phyloP scores from a whole-genome alignment of 1,284 basidiomycete species.

The Ceratobasidium sp. region DNA sequence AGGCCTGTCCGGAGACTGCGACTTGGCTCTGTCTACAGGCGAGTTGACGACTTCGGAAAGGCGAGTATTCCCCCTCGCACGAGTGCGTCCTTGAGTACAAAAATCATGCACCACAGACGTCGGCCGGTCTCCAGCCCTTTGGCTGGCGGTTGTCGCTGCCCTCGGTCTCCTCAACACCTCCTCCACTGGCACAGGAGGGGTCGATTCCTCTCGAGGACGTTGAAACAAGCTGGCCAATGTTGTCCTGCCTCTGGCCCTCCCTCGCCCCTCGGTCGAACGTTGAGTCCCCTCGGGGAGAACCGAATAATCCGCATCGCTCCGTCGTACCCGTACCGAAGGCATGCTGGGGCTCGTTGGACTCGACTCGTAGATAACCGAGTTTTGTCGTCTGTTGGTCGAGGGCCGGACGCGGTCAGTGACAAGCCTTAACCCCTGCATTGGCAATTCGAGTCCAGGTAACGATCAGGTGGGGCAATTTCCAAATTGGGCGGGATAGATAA shows the following conservation, averaged over 20 bases:
- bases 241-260: slow-evolving; percentile 36
- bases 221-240: slow-evolving; percentile 43
- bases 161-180: neutral
- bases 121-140: slow-evolving; percentile 1
- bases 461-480: too few relatives aligned
- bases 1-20: slow-evolving; percentile 13
- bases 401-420: neutral
- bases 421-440: neutral
- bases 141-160: slow-evolving; percentile 29
- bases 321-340: slow-evolving; percentile 62
- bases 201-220: too few relatives aligned
- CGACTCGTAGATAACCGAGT: slow-evolving; percentile 14
- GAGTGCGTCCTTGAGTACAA: slow-evolving; percentile 23
- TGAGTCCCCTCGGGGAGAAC: slow-evolving; percentile 49
- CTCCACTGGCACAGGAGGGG: slow-evolving; percentile 9
- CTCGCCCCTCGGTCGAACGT: slow-evolving; percentile 50
- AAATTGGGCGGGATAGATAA: too few relatives aligned
- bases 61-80: slow-evolving; percentile 5
- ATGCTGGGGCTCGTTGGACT: slow-evolving; percentile 49
- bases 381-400: slow-evolving; percentile 3
- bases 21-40: neutral
- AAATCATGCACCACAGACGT: slow-evolving; percentile 6
- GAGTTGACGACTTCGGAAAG: neutral
- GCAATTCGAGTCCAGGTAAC: too few relatives aligned
- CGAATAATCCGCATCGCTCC: slow-evolving; percentile 35